Percentiles rank a stretch among this genome's conserved stretches.
phyloP scores from a whole-genome alignment of 1,284 basidiomycete species.

The Phaffia rhodozyma region DNA sequence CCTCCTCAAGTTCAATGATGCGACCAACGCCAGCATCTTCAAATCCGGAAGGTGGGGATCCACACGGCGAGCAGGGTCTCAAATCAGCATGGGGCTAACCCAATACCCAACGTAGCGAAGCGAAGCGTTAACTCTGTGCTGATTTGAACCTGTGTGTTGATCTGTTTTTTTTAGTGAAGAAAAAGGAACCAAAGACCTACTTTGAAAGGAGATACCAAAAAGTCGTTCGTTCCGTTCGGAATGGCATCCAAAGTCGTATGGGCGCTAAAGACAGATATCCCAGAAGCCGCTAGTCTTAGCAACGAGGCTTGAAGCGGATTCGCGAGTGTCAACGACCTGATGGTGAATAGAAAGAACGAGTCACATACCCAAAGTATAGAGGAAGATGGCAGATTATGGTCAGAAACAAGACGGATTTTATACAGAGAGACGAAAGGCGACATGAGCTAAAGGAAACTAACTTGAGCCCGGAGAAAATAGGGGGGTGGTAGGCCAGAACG shows the following conservation, averaged over 20 bases:
- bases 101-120: background rate
- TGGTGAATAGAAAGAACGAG: background rate
- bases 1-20: constrained; percentile 44
- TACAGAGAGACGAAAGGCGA: background rate
- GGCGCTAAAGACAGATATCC: constrained; percentile 75
- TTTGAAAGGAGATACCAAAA: constrained; percentile 45
- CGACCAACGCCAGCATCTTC: constrained; percentile 52
- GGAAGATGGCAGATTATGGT: too few relatives aligned
- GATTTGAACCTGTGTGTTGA: constrained; percentile 27
- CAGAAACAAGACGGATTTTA: background rate
- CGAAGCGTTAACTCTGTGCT: constrained; percentile 26
- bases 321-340: constrained; percentile 53
- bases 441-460: background rate
- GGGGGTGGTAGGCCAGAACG: constrained; percentile 78
- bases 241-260: constrained; percentile 77
- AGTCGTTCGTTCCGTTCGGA: constrained; percentile 74
- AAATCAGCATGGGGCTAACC: background rate
- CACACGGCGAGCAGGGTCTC: constrained; percentile 24
- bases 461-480: constrained; percentile 71
- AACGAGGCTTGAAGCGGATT: constrained; percentile 70
- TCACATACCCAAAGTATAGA: too few relatives aligned
- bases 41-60: constrained; percentile 26
- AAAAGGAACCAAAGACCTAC: constrained; percentile 15
- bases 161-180: constrained; percentile 26
- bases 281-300: constrained; percentile 61